Evolutionary conservation across 1,139 yeast genomes (phyloP), one percentile per base, ranked within the genome.

Genomic region (Taphrina wiesneri): DNA sequence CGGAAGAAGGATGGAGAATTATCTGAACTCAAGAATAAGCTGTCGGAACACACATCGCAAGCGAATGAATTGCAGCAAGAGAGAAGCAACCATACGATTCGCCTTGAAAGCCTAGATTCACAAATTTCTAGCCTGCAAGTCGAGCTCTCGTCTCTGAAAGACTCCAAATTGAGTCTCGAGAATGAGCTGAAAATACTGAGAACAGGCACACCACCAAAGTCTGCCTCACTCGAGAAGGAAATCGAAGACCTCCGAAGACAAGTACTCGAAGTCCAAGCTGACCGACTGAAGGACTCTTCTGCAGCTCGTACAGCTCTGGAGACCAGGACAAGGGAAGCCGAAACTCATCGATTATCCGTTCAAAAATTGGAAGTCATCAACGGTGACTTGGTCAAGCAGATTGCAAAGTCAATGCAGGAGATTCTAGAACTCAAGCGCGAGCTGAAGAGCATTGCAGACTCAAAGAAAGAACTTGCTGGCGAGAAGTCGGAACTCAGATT

Each of bases 321-420:
- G 39, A n/a, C 47, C 25, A 51, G 32, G 28, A 26, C 45, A 19
- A 53, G 59, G 19, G 64, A 51, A 41, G 34, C 56, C 32, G 64
- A 51, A 23, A 51, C 49, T 21, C 52, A 60, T 25, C 52, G 64
- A 19, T 15, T 60, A 11, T 54, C 64, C n/a, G 64, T 51, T 9
- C 56, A 60, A 46, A 41, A 32, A n/a, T 52, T 60, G 9, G 64
- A 60, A 30, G 64, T 60, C 45, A 51, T 60, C 43, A 60, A 60
- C 17, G 64, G 51, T 2, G 56, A 51, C 41, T 45, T 65, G 34
- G 65, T 60, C 39, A 65, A 65, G 25, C 60, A 65, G 23, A 47
- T 59, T 23, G 60, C 65, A 15, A 65, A 56, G 45, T 46, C 63
- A 15, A 57, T 39, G 30, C 64, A 61, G 32, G 67, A 65, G 11